These are phyloP conservation scores for Linaria vulgaris DNA, from an alignment of 257 asterid genomes.

Conservation along the genomic window DNA sequence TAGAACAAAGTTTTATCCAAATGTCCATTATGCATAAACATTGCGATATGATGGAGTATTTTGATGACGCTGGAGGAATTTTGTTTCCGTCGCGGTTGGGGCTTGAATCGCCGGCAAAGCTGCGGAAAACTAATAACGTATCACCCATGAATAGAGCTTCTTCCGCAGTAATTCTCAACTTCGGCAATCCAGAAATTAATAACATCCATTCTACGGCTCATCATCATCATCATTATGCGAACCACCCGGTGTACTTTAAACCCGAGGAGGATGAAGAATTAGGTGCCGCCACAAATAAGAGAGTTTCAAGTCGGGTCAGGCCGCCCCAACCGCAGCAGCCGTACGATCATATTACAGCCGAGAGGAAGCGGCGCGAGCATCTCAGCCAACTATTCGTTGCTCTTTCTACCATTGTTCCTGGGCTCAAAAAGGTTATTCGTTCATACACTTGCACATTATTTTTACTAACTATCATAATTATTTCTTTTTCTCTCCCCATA, in stretches of 20 bases:
- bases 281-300: not conserved
- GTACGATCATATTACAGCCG: slow-evolving; percentile 14
- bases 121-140: slow-evolving; percentile 13
- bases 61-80: not conserved
- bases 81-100: not conserved
- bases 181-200: not conserved
- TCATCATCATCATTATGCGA: too few relatives aligned
- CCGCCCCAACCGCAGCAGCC: not conserved
- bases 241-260: too few relatives aligned
- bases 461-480: not conserved
- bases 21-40: too few relatives aligned
- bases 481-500: not conserved
- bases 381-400: slow-evolving; percentile 20
- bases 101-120: slow-evolving; percentile 1
- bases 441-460: not conserved
- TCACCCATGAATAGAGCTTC: slow-evolving; percentile 11
- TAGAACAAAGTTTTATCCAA: too few relatives aligned
- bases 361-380: slow-evolving; percentile 22
- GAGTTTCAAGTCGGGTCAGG: not conserved
- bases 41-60: slow-evolving; percentile 1
- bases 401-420: slow-evolving; percentile 20
- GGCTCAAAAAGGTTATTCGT: slow-evolving; percentile 17
- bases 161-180: slow-evolving; percentile 10
- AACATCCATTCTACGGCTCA: not conserved
- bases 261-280: too few relatives aligned